Conservation (phyloP, 805 yeast genomes). For the Candida manassasensis region DNA sequence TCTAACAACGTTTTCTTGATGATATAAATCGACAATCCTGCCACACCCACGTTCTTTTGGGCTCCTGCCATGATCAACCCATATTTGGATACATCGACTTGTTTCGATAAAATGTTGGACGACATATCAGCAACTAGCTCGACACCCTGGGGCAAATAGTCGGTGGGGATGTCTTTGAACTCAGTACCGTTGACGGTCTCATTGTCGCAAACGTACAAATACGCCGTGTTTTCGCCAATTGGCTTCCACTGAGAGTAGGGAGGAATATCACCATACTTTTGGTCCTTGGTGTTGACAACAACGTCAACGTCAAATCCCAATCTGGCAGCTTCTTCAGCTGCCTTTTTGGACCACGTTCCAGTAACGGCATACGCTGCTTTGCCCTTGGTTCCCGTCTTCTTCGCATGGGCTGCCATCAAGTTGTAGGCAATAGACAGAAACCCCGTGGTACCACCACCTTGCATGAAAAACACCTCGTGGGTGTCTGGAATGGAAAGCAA, state of each 20-base stretch:
- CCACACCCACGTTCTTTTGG: conserved; percentile 95
- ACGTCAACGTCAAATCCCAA: conserved; percentile 72
- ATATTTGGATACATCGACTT: conserved; percentile 75
- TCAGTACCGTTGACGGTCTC: conserved; percentile 97
- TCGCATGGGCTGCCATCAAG: conserved; percentile 68
- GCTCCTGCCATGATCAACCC: conserved; percentile 97
- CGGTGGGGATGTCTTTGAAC: conserved; percentile 46
- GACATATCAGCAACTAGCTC: conserved; percentile 94
- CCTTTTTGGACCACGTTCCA: conserved; percentile 91
- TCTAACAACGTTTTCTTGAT: conserved; percentile 76
- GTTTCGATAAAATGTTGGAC: conserved; percentile 80
- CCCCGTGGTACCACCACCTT: conserved; percentile 98
- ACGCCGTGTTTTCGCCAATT: conserved; percentile 61
- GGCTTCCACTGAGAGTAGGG: conserved; percentile 59
- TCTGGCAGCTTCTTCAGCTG: conserved; percentile 81
- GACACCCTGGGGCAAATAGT: conserved; percentile 57
- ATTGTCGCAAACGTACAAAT: conserved; percentile 88
- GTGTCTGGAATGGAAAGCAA: conserved; percentile 79
- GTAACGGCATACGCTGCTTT: conserved; percentile 83
- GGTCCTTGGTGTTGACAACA: conserved; percentile 59
- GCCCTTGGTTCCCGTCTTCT: conserved; percentile 69
- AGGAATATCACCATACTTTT: conserved; percentile 66
- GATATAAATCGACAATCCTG: conserved; percentile 90
- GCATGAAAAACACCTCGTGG: conserved; percentile 90
- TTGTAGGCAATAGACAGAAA: conserved; percentile 86